Conservation (phyloP, 1,139 yeast genomes). For the Suhomyces taliae region DNA sequence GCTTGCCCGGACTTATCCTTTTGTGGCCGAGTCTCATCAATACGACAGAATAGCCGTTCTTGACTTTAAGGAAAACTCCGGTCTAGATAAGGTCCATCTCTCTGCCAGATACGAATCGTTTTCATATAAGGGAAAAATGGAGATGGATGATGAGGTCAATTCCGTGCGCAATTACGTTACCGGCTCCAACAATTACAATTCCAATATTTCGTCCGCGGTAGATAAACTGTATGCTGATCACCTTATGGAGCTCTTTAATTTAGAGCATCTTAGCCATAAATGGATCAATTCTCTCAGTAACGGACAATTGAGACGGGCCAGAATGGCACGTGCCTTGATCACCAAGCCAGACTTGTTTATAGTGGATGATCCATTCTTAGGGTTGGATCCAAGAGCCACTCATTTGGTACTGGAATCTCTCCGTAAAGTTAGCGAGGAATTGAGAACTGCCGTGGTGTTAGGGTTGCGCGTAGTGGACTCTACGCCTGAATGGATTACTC, state of each 20-base stretch:
- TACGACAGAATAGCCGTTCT: constrained; percentile 43
- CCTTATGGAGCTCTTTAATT: constrained; percentile 51
- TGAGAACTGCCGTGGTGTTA: constrained; percentile 47
- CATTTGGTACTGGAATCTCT: constrained; percentile 52
- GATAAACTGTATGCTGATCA: constrained; percentile 35
- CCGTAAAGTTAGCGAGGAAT: constrained; percentile 24
- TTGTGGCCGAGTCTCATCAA: constrained; percentile 32
- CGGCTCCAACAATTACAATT: constrained; percentile 50
- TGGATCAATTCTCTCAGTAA: constrained; percentile 90
- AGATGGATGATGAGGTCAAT: constrained; percentile 71
- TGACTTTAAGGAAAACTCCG: constrained; percentile 58
- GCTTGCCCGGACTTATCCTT: constrained; percentile 54
- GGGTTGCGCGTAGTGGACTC: constrained; percentile 78
- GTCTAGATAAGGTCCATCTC: constrained; percentile 71
- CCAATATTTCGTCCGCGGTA: constrained; percentile 13
- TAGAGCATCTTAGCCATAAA: constrained; percentile 57
- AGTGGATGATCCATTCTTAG: constrained; percentile 89
- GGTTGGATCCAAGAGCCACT: constrained; percentile 79
- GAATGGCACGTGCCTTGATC: constrained; percentile 74
- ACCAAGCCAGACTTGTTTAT: constrained; percentile 64
- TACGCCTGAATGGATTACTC: constrained; percentile 77
- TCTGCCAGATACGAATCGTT: constrained; percentile 87
- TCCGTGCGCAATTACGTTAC: constrained; percentile 62
- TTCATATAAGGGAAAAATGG: constrained; percentile 52
- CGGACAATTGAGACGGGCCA: constrained; percentile 90